Base-by-base conservation (phyloP, 2,329 filamentous ascomycete genomes). In the Plectosphaerella sp. region DNA sequence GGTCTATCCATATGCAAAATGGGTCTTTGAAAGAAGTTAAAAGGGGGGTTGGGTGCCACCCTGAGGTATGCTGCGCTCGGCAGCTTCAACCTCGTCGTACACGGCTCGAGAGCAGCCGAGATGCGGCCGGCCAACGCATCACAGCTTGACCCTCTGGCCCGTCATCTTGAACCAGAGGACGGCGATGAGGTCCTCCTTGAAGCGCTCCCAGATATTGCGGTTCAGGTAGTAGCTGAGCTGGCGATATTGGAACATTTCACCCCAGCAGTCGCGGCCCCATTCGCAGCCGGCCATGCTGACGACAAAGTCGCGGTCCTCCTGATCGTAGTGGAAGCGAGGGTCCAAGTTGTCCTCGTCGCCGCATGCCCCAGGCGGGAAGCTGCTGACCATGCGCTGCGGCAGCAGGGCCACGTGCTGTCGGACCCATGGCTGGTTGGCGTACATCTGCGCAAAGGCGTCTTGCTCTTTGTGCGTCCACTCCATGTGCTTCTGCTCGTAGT, bases 401-500 rank as follows among this genome's bases (percentile, higher is more conserved):
- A 97, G 79, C 71, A 99, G 99, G 5, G 84, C 93, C 3, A 91
- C 86, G 61, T 94, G 89, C 52, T 89, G 85, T 54, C 94, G 85
- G 50, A 97, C 84, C 92, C 94, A 99, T 1, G 94, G 90, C 67
- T 97, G 93, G 51, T 87, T 88, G 52, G 79, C 82, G 73, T 99
- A 99, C 57, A 99, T 78, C 72, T 96, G 88, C 72, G 97, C 92
- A 42, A 99, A 75, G 2, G 92, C 91, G 65, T 97, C 92, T 72
- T 99, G 94, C 69, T 99, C 94, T 68, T 97, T 97, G 76, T 99
- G 94, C 64, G 94, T 92, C 94, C 94, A 99, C 57, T 94, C 83
- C 92, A 97, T 97, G 69, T 99, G 94, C 67, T 91, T 95, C 72
- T 99, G 94, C 72, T 99, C 94, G 69, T 99, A 99, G 52, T 88